phyloP scores from a whole-genome alignment of 768 basidiomycete species.

The Serendipita indica region DNA sequence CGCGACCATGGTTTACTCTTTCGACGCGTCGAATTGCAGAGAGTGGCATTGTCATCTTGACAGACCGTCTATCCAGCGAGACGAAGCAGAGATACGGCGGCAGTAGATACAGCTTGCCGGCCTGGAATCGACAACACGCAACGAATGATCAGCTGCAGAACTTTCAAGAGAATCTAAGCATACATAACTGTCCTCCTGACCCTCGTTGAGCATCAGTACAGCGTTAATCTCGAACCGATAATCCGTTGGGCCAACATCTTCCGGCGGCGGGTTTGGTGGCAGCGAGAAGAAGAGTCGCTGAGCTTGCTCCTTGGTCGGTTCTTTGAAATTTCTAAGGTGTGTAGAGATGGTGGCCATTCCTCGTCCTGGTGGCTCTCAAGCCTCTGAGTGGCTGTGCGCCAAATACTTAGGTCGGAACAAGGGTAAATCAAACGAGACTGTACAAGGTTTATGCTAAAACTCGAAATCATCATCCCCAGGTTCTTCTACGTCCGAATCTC shows the following conservation, averaged over 20 bases:
- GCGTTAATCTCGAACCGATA: slow-evolving; percentile 82
- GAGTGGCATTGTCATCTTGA: slow-evolving; percentile 79
- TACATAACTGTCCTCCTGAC: slow-evolving; percentile 73
- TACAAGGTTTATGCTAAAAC: neutral
- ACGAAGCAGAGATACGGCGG: slow-evolving; percentile 83
- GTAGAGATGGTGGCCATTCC: slow-evolving; percentile 71
- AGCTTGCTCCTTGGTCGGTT: slow-evolving; percentile 77
- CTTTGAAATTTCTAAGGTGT: slow-evolving; percentile 81
- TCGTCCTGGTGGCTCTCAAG: neutral
- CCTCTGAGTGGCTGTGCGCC: neutral
- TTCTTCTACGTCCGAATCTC: neutral
- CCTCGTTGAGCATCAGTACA: slow-evolving; percentile 56
- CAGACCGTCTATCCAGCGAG: slow-evolving; percentile 83
- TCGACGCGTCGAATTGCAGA: slow-evolving; percentile 90
- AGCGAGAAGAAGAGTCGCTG: slow-evolving; percentile 79
- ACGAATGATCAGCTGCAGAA: neutral
- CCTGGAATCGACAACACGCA: slow-evolving; percentile 30
- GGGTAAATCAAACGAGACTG: neutral
- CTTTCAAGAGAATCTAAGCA: slow-evolving; percentile 49
- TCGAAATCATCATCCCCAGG: slow-evolving; percentile 4
- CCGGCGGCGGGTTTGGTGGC: slow-evolving; percentile 29
- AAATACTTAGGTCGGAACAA: neutral
- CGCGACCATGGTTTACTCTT: slow-evolving; percentile 58
- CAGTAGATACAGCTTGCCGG: slow-evolving; percentile 78
- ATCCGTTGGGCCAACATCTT: slow-evolving; percentile 11